phyloP scores from a whole-genome alignment of 2,329 filamentous ascomycete species.

The Exophiala dermatitidis region DNA sequence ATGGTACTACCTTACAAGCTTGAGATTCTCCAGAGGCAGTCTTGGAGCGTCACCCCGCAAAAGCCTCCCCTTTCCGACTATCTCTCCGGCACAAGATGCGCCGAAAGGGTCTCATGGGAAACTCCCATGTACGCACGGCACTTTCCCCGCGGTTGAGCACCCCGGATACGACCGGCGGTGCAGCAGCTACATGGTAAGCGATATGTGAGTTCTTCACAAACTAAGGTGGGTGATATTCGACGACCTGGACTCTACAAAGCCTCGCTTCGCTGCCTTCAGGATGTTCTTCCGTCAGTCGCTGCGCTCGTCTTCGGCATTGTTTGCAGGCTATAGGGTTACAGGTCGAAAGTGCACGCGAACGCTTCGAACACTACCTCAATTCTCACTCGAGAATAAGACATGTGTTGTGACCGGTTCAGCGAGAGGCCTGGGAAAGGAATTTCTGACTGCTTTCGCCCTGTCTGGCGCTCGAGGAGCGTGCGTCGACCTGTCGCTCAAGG shows the following conservation, averaged over 20 bases:
- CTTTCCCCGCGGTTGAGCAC: neutral
- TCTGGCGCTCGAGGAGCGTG: slow-evolving; percentile 32
- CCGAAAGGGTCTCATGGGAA: neutral
- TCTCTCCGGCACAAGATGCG: slow-evolving; percentile 6
- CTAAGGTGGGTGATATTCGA: too few relatives aligned
- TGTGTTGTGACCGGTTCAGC: slow-evolving; percentile 25
- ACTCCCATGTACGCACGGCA: neutral
- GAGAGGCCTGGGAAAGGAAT: slow-evolving; percentile 30
- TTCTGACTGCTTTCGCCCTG: slow-evolving; percentile 30
- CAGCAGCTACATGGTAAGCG: too few relatives aligned
- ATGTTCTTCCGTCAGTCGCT: slow-evolving; percentile 1
- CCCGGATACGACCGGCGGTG: neutral
- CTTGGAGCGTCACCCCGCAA: neutral
- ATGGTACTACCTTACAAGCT: too few relatives aligned
- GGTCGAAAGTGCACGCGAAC: neutral
- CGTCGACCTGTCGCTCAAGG: slow-evolving; percentile 29
- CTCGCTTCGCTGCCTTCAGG: neutral
- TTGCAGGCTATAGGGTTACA: neutral
- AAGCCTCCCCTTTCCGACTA: neutral
- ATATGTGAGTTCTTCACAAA: too few relatives aligned
- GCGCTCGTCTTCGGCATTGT: neutral
- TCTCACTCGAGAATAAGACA: slow-evolving; percentile 26
- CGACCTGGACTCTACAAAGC: too few relatives aligned
- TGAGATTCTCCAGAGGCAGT: too few relatives aligned
- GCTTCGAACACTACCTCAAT: slow-evolving; percentile 21